Evolutionary conservation across 768 basidiomycete genomes (phyloP).

Genomic region (Boletus speciosus): DNA sequence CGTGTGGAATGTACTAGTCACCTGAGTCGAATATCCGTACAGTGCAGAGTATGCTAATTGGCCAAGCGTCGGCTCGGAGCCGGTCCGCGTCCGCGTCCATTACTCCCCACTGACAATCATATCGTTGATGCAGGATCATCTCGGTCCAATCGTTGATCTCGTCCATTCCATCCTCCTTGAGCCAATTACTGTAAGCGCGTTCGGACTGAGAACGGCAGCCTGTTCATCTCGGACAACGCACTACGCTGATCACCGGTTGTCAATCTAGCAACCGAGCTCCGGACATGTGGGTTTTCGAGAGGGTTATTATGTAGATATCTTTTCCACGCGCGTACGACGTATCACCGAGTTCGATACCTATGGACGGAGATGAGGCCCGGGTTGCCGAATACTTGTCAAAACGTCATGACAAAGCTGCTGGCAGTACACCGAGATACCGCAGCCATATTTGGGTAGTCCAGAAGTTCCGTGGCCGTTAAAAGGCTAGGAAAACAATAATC

Average conservation of each 20-base stretch:
- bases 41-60: neutral
- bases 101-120: neutral
- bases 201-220: neutral
- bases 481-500: neutral
- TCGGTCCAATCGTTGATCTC: neutral
- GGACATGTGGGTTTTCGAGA: neutral
- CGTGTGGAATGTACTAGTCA: too few species aligned
- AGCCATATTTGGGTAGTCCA: neutral
- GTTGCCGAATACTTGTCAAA: neutral
- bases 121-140: neutral
- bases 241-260: neutral
- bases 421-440: too few species aligned
- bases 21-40: too few species aligned
- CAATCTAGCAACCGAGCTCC: neutral
- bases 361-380: neutral
- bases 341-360: neutral
- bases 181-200: neutral
- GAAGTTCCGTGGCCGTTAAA: neutral
- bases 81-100: neutral
- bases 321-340: neutral
- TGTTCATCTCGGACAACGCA: neutral
- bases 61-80: neutral
- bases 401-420: neutral
- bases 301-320: neutral
- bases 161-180: neutral